These are phyloP conservation scores for Metschnikowia koreensis DNA, from an alignment of 805 yeast genomes.

Conservation along the genomic window DNA sequence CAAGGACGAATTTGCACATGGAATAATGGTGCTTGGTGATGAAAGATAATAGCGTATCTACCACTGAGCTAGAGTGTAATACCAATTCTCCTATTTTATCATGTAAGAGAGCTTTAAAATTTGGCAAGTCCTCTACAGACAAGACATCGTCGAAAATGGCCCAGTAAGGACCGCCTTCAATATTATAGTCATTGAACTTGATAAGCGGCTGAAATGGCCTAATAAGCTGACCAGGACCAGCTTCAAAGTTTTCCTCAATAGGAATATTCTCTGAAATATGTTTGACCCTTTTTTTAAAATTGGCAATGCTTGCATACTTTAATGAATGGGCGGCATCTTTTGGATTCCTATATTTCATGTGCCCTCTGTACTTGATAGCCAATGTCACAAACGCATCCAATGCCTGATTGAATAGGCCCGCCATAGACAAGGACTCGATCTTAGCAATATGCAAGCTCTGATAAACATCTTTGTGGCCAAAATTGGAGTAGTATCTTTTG, in stretches of 20 bases:
- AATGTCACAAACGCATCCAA: conserved; percentile 23
- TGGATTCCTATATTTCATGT: conserved; percentile 9
- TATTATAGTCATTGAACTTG: conserved; percentile 28
- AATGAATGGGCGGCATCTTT: conserved; percentile 9
- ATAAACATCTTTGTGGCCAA: conserved; percentile 28
- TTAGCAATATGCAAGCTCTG: conserved; percentile 26
- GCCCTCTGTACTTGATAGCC: conserved; percentile 21
- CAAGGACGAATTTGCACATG: conserved; percentile 27
- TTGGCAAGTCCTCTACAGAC: conserved; percentile 31
- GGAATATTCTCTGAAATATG: conserved; percentile 19
- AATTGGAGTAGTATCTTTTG: conserved; percentile 37
- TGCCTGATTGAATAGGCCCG: conserved; percentile 23
- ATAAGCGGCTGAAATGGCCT: conserved; percentile 18
- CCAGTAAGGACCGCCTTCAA: conserved; percentile 18
- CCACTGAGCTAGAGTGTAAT: conserved; percentile 9
- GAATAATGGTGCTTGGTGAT: conserved; percentile 25
- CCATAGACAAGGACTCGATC: conserved; percentile 32
- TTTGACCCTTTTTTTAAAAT: conserved; percentile 12
- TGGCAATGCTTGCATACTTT: conserved; percentile 12
- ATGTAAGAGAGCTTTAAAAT: conserved; percentile 24
- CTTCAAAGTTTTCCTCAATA: neutral
- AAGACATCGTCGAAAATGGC: conserved; percentile 32
- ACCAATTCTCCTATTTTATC: conserved; percentile 11
- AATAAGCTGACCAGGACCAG: neutral
- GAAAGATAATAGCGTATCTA: conserved; percentile 21